These are phyloP conservation scores for Nectriaceae sp. DNA, from an alignment of 2,329 filamentous ascomycete genomes.

Conservation along the genomic window DNA sequence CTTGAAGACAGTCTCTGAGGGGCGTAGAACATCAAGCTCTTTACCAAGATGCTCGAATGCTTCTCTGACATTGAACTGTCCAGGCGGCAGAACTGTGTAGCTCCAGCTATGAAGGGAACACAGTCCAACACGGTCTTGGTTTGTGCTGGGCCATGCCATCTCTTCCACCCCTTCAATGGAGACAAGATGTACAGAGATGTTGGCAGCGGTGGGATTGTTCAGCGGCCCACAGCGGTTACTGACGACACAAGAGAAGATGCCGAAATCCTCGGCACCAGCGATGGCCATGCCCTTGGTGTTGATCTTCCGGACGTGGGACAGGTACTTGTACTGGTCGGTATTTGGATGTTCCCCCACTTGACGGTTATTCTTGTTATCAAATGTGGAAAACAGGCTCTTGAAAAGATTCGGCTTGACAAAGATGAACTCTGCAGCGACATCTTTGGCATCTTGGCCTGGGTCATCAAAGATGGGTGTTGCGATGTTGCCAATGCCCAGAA, in stretches of 20 bases:
- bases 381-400: slow-evolving; percentile 24
- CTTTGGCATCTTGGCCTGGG: neutral
- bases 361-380: neutral
- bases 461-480: neutral
- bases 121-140: slow-evolving; percentile 29
- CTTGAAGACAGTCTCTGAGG: slow-evolving; percentile 1
- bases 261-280: slow-evolving; percentile 38
- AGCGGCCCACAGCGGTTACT: slow-evolving; percentile 35
- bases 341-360: slow-evolving; percentile 7
- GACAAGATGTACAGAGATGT: slow-evolving; percentile 39
- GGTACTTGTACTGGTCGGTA: slow-evolving; percentile 28
- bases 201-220: slow-evolving; percentile 23
- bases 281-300: slow-evolving; percentile 40
- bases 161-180: slow-evolving; percentile 38
- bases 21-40: slow-evolving; percentile 10
- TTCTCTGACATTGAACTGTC: slow-evolving; percentile 35
- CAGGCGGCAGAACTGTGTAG: slow-evolving; percentile 38
- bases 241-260: slow-evolving; percentile 31
- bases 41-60: slow-evolving; percentile 30
- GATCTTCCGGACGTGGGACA: slow-evolving; percentile 44
- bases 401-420: slow-evolving; percentile 31
- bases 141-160: slow-evolving; percentile 21
- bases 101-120: slow-evolving; percentile 43
- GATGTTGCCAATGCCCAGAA: neutral
- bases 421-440: slow-evolving; percentile 29